Conservation (phyloP, 192 early-diverging fungal genomes). For the Spinellus fusiger region DNA sequence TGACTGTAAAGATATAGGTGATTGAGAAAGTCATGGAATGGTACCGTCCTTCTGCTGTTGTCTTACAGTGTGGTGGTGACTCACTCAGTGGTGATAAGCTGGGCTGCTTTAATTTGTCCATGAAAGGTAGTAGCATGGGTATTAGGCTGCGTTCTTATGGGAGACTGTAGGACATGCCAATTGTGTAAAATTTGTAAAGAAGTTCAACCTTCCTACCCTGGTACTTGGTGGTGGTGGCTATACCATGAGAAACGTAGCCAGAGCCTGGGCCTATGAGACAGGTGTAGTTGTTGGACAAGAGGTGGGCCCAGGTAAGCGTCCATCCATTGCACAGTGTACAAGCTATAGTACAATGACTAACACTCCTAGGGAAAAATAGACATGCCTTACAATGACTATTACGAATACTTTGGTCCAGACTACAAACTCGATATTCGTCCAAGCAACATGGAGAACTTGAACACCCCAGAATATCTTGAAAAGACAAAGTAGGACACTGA, state of each 20-base stretch:
- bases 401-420: slow-evolving; percentile 89
- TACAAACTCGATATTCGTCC: slow-evolving; percentile 81
- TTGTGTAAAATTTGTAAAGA: slow-evolving; percentile 87
- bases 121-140: slow-evolving; percentile 48
- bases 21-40: slow-evolving; percentile 92
- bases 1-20: slow-evolving; percentile 41
- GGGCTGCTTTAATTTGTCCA: slow-evolving; percentile 93
- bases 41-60: slow-evolving; percentile 85
- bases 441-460: slow-evolving; percentile 86
- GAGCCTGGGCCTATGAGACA: slow-evolving; percentile 96
- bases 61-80: slow-evolving; percentile 97
- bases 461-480: slow-evolving; percentile 81
- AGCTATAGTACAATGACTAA: neutral
- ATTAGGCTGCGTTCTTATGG: neutral
- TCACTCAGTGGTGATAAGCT: slow-evolving; percentile 91
- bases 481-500: slow-evolving; percentile 60
- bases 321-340: neutral
- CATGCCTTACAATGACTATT: slow-evolving; percentile 86
- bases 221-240: slow-evolving; percentile 97
- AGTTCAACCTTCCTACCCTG: slow-evolving; percentile 85
- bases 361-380: no score
- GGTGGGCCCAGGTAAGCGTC: slow-evolving; percentile 52
- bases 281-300: slow-evolving; percentile 72
- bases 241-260: slow-evolving; percentile 93
- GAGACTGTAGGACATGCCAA: slow-evolving; percentile 71